Conservation (phyloP, 1,139 yeast species). For the Geotrichum fermentans region DNA sequence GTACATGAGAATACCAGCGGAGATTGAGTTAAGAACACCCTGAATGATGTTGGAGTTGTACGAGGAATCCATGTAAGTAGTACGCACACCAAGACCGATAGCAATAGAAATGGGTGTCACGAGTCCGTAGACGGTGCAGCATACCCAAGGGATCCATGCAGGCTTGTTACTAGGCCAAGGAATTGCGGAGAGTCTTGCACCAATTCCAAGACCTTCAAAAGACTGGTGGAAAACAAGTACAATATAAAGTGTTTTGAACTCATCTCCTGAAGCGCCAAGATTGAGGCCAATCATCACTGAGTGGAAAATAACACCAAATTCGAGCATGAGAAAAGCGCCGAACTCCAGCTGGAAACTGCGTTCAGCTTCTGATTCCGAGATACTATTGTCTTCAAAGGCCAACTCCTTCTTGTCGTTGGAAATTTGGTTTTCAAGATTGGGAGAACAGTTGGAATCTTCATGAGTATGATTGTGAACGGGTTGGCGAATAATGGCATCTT, state of each 20-base stretch:
- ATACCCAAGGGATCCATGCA: slow-evolving; percentile 53
- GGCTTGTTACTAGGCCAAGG: slow-evolving; percentile 34
- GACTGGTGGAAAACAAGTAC: slow-evolving; percentile 73
- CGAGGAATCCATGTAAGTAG: slow-evolving; percentile 53
- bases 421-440: not conserved
- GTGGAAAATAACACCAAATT: slow-evolving; percentile 67
- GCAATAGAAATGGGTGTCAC: slow-evolving; percentile 79
- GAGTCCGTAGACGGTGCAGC: slow-evolving; percentile 55
- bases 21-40: slow-evolving; percentile 79
- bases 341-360: slow-evolving; percentile 30
- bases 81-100: slow-evolving; percentile 77
- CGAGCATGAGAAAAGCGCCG: slow-evolving; percentile 52
- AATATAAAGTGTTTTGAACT: slow-evolving; percentile 59
- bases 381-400: not conserved
- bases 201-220: slow-evolving; percentile 86
- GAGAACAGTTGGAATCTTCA: not conserved
- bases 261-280: slow-evolving; percentile 59
- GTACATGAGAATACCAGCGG: slow-evolving; percentile 76
- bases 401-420: not conserved
- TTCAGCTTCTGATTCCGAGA: slow-evolving; percentile 3
- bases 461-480: not conserved
- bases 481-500: slow-evolving; percentile 5
- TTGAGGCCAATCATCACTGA: slow-evolving; percentile 64
- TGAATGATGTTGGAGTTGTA: slow-evolving; percentile 61
- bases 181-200: slow-evolving; percentile 70